These are phyloP conservation scores for Suillus paluster DNA, from an alignment of 768 basidiomycete genomes.

Conservation along the genomic window DNA sequence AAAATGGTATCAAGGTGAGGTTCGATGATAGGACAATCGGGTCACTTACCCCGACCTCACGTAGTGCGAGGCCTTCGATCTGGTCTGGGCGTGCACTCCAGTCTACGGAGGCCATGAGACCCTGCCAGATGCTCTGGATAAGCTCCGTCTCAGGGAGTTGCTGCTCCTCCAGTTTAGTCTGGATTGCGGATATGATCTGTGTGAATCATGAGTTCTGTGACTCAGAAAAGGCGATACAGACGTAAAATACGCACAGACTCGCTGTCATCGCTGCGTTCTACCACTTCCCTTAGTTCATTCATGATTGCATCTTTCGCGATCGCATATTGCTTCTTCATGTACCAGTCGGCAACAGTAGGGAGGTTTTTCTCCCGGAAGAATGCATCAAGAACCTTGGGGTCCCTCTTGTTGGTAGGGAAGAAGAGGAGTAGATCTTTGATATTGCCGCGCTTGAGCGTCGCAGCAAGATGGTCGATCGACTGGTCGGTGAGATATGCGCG, in stretches of 20 bases:
- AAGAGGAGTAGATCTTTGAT: constrained; percentile 86
- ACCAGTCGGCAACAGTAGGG: constrained; percentile 89
- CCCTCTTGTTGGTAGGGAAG: constrained; percentile 86
- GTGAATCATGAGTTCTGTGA: constrained; percentile 12
- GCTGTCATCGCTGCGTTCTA: constrained; percentile 67
- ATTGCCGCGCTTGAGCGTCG: constrained; percentile 80
- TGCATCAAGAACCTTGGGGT: constrained; percentile 74
- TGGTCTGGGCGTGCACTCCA: constrained; percentile 92
- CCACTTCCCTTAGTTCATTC: constrained; percentile 68
- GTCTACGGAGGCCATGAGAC: constrained; percentile 85
- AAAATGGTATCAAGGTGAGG: not conserved
- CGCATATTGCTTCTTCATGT: constrained; percentile 86
- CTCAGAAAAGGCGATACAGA: not conserved
- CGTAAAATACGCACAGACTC: constrained; percentile 58
- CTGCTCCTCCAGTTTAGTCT: constrained; percentile 70
- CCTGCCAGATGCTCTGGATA: constrained; percentile 90
- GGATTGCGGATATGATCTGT: constrained; percentile 84
- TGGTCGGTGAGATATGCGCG: constrained; percentile 81
- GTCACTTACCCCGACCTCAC: constrained; percentile 79
- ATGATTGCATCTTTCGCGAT: constrained; percentile 80
- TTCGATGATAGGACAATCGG: not conserved
- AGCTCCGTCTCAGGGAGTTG: constrained; percentile 88
- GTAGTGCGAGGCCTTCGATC: constrained; percentile 85
- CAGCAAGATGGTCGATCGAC: constrained; percentile 87
- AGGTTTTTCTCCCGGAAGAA: constrained; percentile 86